Percentiles rank a stretch among this genome's conserved stretches.
These are phyloP conservation scores for Dothideomycetidae sp. DNA, from an alignment of 2,329 filamentous ascomycete genomes.

Conservation along the genomic window DNA sequence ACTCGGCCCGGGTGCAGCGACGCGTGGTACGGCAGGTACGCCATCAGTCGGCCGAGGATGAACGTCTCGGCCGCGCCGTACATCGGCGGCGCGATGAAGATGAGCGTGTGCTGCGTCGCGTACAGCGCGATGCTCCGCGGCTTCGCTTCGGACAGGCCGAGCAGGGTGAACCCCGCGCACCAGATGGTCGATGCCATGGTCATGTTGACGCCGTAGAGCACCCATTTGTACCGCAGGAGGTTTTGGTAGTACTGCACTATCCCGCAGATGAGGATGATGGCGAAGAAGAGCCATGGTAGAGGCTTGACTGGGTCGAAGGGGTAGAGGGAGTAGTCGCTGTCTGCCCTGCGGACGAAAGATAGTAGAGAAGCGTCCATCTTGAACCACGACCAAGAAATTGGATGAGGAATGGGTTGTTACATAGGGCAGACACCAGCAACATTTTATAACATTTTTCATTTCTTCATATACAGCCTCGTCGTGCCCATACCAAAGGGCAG, in stretches of 20 bases:
- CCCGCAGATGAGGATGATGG: slow-evolving; percentile 35
- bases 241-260: slow-evolving; percentile 41
- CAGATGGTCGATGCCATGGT: slow-evolving; percentile 17
- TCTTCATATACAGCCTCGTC: no score
- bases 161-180: slow-evolving; percentile 40
- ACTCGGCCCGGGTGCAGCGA: slow-evolving; percentile 44
- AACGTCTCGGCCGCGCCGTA: slow-evolving; percentile 47
- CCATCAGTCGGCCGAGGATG: slow-evolving; percentile 44
- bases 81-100: slow-evolving; percentile 39
- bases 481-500: no score
- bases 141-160: slow-evolving; percentile 39
- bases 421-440: no score
- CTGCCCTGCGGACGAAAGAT: not conserved
- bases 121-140: slow-evolving; percentile 30
- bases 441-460: no score
- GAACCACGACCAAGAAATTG: no score
- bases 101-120: slow-evolving; percentile 28
- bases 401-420: no score
- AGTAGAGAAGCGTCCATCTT: no score
- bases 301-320: slow-evolving; percentile 34
- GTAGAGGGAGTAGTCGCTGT: slow-evolving; percentile 14
- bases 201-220: slow-evolving; percentile 16
- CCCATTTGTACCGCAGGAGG: slow-evolving; percentile 19
- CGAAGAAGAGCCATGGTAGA: slow-evolving; percentile 40
- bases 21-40: slow-evolving; percentile 46